These are phyloP conservation scores for Saccharomycopsis fibuligera DNA, from an alignment of 805 yeast species.

Conservation along the genomic window DNA sequence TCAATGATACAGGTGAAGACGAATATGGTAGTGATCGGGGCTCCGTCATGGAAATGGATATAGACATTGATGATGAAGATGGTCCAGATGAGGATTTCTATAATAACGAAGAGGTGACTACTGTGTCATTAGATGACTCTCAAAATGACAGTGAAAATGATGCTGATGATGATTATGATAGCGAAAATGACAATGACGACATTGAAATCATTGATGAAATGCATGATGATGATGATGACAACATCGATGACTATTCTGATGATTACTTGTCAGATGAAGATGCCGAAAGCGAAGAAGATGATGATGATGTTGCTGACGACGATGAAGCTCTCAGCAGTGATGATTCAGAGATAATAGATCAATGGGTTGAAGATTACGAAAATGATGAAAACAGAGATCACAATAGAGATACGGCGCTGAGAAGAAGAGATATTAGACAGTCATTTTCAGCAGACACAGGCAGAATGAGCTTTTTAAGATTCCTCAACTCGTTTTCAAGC, in stretches of 20 bases:
- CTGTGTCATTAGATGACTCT: constrained; percentile 6
- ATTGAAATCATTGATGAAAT: constrained; percentile 26
- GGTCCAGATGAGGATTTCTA: constrained; percentile 29
- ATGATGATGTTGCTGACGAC: constrained; percentile 26
- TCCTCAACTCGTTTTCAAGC: not conserved
- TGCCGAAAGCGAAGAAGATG: constrained; percentile 22
- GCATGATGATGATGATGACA: constrained; percentile 24
- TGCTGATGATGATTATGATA: constrained; percentile 5
- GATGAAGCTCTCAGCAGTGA: constrained; percentile 7
- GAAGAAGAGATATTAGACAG: no score
- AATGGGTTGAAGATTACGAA: constrained; percentile 15
- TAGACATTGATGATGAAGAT: constrained; percentile 31
- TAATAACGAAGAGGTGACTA: constrained; percentile 28
- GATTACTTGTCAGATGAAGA: constrained; percentile 14
- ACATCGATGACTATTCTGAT: constrained; percentile 26
- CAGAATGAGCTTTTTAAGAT: not conserved
- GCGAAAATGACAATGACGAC: constrained; percentile 23
- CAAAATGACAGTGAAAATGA: constrained; percentile 3
- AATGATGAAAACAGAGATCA: not conserved
- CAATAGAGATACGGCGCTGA: not conserved
- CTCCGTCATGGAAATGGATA: constrained; percentile 27
- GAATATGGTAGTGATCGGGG: constrained; percentile 23
- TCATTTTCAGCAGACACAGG: no score
- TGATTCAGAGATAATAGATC: constrained; percentile 14
- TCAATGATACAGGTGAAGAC: constrained; percentile 29